Percentiles rank a stretch among this genome's conserved stretches.
phyloP scores from a whole-genome alignment of 768 basidiomycete species.

The Cubamyces sp. region DNA sequence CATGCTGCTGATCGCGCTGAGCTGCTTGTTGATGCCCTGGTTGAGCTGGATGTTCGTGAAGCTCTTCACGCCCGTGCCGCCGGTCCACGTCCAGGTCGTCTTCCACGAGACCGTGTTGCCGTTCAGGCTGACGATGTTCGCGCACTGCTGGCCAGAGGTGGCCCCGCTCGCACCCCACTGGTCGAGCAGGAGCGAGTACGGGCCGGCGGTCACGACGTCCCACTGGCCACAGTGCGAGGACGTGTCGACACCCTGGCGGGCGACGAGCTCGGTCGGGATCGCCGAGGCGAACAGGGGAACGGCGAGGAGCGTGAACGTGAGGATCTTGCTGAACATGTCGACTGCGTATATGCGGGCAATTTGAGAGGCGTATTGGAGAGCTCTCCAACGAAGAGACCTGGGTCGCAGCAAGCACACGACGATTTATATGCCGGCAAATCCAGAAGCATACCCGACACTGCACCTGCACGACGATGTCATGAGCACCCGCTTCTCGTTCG shows the following conservation, averaged over 20 bases:
- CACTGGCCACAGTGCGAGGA: conserved; percentile 49
- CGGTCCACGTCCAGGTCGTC: conserved; percentile 57
- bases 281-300: conserved; percentile 14
- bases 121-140: conserved; percentile 46
- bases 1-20: conserved; percentile 57
- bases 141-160: conserved; percentile 54
- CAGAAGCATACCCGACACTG: not conserved
- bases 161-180: conserved; percentile 48
- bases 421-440: conserved; percentile 3
- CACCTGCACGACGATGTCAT: conserved; percentile 4
- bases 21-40: conserved; percentile 52
- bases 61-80: conserved; percentile 59
- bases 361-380: not conserved
- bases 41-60: conserved; percentile 62
- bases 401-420: too few relatives aligned
- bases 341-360: not conserved
- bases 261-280: conserved; percentile 14
- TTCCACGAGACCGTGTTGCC: conserved; percentile 52
- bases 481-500: not conserved
- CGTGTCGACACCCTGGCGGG: conserved; percentile 34
- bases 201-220: conserved; percentile 48
- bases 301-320: conserved; percentile 9
- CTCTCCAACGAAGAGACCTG: not conserved
- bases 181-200: conserved; percentile 55
- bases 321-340: conserved; percentile 15